Evolutionary conservation across 257 asterid genomes (phyloP).

Genomic region (Ophiorrhiza pumila): DNA sequence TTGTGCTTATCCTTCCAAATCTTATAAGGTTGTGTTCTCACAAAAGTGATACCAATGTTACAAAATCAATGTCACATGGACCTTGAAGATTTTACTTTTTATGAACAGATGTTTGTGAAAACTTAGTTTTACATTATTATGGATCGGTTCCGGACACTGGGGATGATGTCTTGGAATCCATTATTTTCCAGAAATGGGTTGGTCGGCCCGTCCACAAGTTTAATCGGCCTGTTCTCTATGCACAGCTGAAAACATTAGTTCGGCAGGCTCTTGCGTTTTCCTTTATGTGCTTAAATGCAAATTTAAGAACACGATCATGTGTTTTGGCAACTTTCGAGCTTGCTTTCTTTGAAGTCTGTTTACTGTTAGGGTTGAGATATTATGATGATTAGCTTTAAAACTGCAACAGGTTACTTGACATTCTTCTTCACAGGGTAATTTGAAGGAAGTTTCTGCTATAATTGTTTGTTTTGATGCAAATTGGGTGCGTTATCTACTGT

Average conservation of each 20-base stretch:
- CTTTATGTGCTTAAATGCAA: constrained; percentile 1
- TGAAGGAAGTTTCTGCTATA: constrained; percentile 85
- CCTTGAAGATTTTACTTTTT: background rate
- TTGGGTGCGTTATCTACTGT: constrained; percentile 81
- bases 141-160: background rate
- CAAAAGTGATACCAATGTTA: background rate
- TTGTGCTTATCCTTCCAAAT: background rate
- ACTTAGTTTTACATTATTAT: background rate
- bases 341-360: constrained; percentile 29
- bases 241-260: background rate
- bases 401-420: constrained; percentile 56
- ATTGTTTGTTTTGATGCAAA: constrained; percentile 72
- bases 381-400: constrained; percentile 46
- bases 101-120: background rate
- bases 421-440: constrained; percentile 78
- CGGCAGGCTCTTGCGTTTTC: background rate
- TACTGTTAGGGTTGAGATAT: constrained; percentile 31
- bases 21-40: background rate
- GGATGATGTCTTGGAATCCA: constrained; percentile 4
- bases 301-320: constrained; percentile 20
- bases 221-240: background rate
- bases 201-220: background rate
- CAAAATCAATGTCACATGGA: background rate
- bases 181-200: background rate
- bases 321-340: constrained; percentile 22